These are phyloP conservation scores for Niveomyces coronatus DNA, from an alignment of 2,329 filamentous ascomycete species.

Conservation along the genomic window DNA sequence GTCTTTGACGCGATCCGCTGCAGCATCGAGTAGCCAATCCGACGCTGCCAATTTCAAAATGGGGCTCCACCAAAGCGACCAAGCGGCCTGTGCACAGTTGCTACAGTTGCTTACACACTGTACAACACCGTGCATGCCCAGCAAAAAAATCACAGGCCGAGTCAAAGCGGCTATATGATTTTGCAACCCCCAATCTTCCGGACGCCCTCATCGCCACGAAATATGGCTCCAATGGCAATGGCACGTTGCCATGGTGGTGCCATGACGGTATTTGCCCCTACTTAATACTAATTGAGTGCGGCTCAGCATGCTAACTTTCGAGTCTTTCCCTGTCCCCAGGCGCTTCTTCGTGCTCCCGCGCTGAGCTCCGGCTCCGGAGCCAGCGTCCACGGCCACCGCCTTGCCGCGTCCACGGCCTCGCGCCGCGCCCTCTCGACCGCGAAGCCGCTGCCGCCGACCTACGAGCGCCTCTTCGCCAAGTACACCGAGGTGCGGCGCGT, in stretches of 20 bases:
- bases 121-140: no score
- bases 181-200: no score
- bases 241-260: constrained; percentile 37
- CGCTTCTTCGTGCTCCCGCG: constrained; percentile 25
- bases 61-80: constrained; percentile 1
- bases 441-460: constrained; percentile 53
- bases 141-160: constrained; percentile 20
- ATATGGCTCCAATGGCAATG: constrained; percentile 42
- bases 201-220: no score
- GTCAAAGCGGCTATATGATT: no score
- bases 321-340: constrained; percentile 17
- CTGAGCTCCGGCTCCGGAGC: constrained; percentile 19
- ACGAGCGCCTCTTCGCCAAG: constrained; percentile 69
- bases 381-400: constrained; percentile 11
- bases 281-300: background rate
- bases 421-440: constrained; percentile 28
- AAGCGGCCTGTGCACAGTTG: no score
- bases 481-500: constrained; percentile 66
- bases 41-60: constrained; percentile 23
- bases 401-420: constrained; percentile 4
- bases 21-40: no score
- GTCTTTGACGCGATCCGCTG: no score
- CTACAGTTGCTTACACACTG: no score
- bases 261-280: constrained; percentile 29
- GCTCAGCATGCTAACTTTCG: constrained; percentile 5